Conservation (phyloP, 352 stramenopile species). For the Phytophthora vignae region DNA sequence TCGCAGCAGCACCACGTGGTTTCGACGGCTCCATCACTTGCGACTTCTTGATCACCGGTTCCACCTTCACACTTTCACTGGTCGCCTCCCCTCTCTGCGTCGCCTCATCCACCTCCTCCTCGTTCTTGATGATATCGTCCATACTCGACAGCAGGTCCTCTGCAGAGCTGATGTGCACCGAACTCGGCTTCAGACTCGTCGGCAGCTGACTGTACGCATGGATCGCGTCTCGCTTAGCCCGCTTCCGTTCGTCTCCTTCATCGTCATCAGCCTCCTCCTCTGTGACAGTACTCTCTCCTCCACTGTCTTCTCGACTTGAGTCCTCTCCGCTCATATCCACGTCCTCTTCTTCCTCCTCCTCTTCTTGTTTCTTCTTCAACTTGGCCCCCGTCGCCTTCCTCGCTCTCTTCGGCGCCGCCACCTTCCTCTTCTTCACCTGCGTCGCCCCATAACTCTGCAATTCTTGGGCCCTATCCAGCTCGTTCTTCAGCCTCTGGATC, state of each 20-base stretch:
- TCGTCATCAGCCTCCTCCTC: constrained; percentile 10
- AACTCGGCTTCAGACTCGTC: constrained; percentile 23
- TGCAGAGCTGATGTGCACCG: constrained; percentile 46
- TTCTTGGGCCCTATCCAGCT: constrained; percentile 30
- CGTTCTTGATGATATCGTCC: constrained; percentile 50
- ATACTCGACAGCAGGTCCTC: constrained; percentile 56
- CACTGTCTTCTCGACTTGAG: constrained; percentile 28
- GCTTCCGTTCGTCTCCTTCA: constrained; percentile 11
- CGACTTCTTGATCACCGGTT: background rate
- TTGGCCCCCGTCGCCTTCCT: constrained; percentile 37
- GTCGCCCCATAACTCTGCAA: constrained; percentile 4
- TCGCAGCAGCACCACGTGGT: background rate
- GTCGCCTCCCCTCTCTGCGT: constrained; percentile 6
- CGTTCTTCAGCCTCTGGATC: constrained; percentile 50
- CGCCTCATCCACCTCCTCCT: constrained; percentile 24
- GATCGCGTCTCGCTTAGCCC: constrained; percentile 29
- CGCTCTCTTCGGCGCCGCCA: constrained; percentile 6
- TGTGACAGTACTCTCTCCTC: constrained; percentile 8
- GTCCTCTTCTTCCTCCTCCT: constrained; percentile 11
- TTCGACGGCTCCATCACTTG: background rate
- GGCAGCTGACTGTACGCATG: constrained; percentile 52
- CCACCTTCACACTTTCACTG: background rate
- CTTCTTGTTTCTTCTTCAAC: constrained; percentile 23
- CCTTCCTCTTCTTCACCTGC: constrained; percentile 14
- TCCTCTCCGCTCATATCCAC: constrained; percentile 27